phyloP scores from a whole-genome alignment of 352 stramenopile genomes.

The Phytophthora crassamura region DNA sequence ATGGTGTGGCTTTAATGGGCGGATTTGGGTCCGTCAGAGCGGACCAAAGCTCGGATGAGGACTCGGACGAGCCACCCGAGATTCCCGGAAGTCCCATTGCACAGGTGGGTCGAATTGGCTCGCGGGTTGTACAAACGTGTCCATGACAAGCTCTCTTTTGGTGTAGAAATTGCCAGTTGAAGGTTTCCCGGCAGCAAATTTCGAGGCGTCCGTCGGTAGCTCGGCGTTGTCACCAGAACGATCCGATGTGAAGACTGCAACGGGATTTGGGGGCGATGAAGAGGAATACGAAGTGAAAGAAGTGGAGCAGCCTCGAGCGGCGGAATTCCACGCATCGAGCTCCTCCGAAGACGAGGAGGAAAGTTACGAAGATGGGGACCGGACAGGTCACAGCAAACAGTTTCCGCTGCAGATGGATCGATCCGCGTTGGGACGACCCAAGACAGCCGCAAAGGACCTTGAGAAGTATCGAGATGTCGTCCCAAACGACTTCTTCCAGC shows the following conservation, averaged over 20 bases:
- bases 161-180: constrained; percentile 25
- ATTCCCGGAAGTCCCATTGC: constrained; percentile 72
- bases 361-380: constrained; percentile 16
- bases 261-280: constrained; percentile 15
- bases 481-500: constrained; percentile 58
- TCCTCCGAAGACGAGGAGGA: constrained; percentile 57
- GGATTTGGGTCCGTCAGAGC: neutral
- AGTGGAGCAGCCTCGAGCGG: constrained; percentile 52
- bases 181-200: constrained; percentile 1
- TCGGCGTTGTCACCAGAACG: constrained; percentile 4
- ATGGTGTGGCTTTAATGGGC: constrained; percentile 5
- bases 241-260: constrained; percentile 7
- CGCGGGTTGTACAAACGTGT: neutral
- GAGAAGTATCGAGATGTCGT: constrained; percentile 64
- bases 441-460: constrained; percentile 62
- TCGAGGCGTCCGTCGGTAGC: neutral
- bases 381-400: constrained; percentile 8
- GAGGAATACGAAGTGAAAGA: constrained; percentile 71
- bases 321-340: constrained; percentile 66
- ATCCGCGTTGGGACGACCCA: constrained; percentile 38
- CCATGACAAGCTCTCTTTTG: neutral
- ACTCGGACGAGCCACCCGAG: constrained; percentile 65
- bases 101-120: constrained; percentile 18
- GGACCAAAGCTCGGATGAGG: constrained; percentile 26
- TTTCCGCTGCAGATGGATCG: constrained; percentile 21